Conservation (phyloP, 768 basidiomycete genomes). For the Leccinum uliginosum region DNA sequence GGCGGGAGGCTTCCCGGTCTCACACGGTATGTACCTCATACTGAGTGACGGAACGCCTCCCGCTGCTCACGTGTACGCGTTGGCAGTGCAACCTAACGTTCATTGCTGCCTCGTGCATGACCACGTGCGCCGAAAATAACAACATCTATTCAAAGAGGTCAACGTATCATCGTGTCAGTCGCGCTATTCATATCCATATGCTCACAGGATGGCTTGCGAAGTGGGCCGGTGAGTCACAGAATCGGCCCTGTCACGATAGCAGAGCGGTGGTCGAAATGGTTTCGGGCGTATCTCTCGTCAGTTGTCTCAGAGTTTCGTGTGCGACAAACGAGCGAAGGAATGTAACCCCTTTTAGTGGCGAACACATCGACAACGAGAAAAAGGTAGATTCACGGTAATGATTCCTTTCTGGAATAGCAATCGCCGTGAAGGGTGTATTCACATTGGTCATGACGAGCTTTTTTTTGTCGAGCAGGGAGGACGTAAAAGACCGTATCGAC, state of each 20-base stretch:
- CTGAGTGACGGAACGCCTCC: not conserved
- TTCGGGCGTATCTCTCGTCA: not conserved
- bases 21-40: not conserved
- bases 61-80: not conserved
- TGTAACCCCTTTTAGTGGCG: constrained; percentile 1
- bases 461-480: constrained; percentile 4
- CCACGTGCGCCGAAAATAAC: not conserved
- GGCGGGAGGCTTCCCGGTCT: constrained; percentile 13
- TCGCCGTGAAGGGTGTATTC: constrained; percentile 6
- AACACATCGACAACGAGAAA: not conserved
- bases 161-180: not conserved
- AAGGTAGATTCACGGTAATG: not conserved
- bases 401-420: not conserved
- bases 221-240: not conserved
- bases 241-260: not conserved
- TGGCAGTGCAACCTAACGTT: not conserved
- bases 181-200: not conserved
- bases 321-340: not conserved
- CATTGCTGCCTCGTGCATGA: not conserved
- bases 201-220: not conserved
- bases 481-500: constrained; percentile 6
- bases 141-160: not conserved
- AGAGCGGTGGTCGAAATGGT: not conserved
- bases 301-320: not conserved
- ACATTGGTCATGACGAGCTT: constrained; percentile 2